These are phyloP conservation scores for Blumeriella jaapii DNA, from an alignment of 2,329 filamentous ascomycete genomes.

Conservation along the genomic window DNA sequence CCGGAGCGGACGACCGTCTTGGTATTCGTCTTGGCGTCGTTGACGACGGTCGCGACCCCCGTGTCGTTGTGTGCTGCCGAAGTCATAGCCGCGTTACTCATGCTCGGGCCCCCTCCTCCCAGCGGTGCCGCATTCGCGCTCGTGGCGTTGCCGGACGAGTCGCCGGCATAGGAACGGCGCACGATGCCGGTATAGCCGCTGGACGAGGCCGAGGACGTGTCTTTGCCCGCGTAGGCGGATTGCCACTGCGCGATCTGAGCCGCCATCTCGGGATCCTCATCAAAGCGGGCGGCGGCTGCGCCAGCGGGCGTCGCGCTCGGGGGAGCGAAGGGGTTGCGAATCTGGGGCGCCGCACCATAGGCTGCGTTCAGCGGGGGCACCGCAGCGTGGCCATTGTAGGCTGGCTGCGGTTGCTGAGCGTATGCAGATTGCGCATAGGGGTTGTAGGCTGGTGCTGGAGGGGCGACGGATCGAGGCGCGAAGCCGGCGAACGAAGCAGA, in stretches of 20 bases:
- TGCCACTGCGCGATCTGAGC: slow-evolving; percentile 94
- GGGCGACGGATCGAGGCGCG: slow-evolving; percentile 46
- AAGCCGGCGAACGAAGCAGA: slow-evolving; percentile 38
- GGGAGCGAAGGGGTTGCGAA: slow-evolving; percentile 71
- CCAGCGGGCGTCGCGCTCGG: slow-evolving; percentile 29
- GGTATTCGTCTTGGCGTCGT: slow-evolving; percentile 44
- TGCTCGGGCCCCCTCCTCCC: slow-evolving; percentile 44
- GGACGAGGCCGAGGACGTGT: slow-evolving; percentile 31
- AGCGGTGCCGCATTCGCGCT: slow-evolving; percentile 35
- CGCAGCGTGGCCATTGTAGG: slow-evolving; percentile 19
- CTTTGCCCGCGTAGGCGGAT: slow-evolving; percentile 66
- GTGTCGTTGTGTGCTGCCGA: slow-evolving; percentile 36
- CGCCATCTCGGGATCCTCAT: slow-evolving; percentile 68
- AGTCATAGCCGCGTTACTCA: slow-evolving; percentile 61
- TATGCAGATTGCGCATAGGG: slow-evolving; percentile 15
- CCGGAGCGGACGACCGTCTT: slow-evolving; percentile 84
- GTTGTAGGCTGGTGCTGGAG: slow-evolving; percentile 16
- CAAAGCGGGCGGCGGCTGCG: slow-evolving; percentile 29
- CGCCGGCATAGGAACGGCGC: slow-evolving; percentile 29
- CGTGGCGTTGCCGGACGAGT: slow-evolving; percentile 33
- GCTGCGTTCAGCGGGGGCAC: slow-evolving; percentile 23
- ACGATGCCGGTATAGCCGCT: slow-evolving; percentile 24
- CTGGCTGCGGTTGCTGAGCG: slow-evolving; percentile 14
- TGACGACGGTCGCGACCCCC: slow-evolving; percentile 31
- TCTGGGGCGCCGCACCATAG: slow-evolving; percentile 50